phyloP scores from a whole-genome alignment of 352 stramenopile genomes.

The Discostella stelligera region DNA sequence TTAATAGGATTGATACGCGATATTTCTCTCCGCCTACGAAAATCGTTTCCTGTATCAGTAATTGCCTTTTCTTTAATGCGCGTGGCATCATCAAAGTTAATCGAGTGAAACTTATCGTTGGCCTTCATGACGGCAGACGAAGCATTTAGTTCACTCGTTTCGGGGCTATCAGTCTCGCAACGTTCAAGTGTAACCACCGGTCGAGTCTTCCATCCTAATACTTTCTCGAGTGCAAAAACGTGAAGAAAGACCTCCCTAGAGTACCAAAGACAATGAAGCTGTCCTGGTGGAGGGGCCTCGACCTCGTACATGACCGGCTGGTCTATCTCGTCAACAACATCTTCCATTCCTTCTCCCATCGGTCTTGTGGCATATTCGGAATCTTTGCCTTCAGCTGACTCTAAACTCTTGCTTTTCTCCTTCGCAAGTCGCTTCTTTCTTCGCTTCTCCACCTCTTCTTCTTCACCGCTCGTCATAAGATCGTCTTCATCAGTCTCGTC shows the following conservation, averaged over 20 bases:
- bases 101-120: conserved; percentile 29
- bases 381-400: conserved; percentile 11
- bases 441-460: conserved; percentile 47
- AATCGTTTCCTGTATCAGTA: conserved; percentile 59
- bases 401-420: conserved; percentile 27
- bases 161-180: conserved; percentile 11
- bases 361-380: not conserved
- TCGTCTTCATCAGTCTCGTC: conserved; percentile 67
- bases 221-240: conserved; percentile 82
- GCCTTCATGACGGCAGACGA: not conserved
- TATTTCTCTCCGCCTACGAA: conserved; percentile 73
- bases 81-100: conserved; percentile 59
- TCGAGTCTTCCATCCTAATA: conserved; percentile 77
- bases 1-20: conserved; percentile 64
- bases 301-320: conserved; percentile 48
- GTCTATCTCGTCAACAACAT: conserved; percentile 7
- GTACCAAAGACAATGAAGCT: conserved; percentile 78
- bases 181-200: conserved; percentile 56
- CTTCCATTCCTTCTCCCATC: conserved; percentile 6
- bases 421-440: conserved; percentile 48
- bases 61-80: conserved; percentile 67
- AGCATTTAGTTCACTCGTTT: conserved; percentile 7
- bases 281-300: conserved; percentile 66
- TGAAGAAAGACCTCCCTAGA: conserved; percentile 72
- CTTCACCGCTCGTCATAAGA: conserved; percentile 58